A percentile compares a stretch with the other conserved stretches of the same genome.
Conservation (phyloP, 2,329 filamentous ascomycete genomes). For the Hymenoscyphus scutula region DNA sequence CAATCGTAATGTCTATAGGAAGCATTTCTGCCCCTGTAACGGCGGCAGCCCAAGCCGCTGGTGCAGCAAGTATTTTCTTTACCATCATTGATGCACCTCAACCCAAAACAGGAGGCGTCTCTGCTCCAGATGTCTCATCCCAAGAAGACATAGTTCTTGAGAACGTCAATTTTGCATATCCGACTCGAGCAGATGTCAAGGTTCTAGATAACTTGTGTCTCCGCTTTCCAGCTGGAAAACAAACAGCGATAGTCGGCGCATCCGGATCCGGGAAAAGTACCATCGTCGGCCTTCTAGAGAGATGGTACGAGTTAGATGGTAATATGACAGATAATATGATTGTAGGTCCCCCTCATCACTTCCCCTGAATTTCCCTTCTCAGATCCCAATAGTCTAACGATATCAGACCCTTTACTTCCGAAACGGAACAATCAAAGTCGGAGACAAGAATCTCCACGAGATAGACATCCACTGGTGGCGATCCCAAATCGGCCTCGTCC, state of each 20-base stretch:
- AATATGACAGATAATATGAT: conserved; percentile 28
- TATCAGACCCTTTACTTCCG: conserved; percentile 30
- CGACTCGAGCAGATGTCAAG: conserved; percentile 32
- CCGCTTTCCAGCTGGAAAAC: conserved; percentile 36
- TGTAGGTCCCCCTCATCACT: conserved; percentile 16
- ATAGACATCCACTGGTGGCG: conserved; percentile 57
- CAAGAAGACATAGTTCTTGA: conserved; percentile 37
- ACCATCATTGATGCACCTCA: conserved; percentile 37
- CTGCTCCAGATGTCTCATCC: conserved; percentile 46
- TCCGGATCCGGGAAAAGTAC: conserved; percentile 44
- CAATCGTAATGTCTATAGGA: conserved; percentile 41
- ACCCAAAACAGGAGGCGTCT: conserved; percentile 41
- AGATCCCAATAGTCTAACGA: not conserved
- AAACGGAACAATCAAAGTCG: conserved; percentile 24
- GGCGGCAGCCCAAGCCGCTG: conserved; percentile 41
- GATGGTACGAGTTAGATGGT: conserved; percentile 40
- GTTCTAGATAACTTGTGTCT: conserved; percentile 37
- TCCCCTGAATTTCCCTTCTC: not conserved
- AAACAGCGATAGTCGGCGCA: conserved; percentile 45
- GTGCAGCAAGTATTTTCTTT: conserved; percentile 38
- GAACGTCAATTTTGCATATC: conserved; percentile 38
- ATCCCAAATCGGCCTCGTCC: conserved; percentile 60
- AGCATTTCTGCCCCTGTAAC: conserved; percentile 53
- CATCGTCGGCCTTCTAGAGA: conserved; percentile 41
- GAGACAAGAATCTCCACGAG: conserved; percentile 21